Evolutionary conservation across 2,329 filamentous ascomycete genomes (phyloP).

Genomic region (Trichoderma sp.): DNA sequence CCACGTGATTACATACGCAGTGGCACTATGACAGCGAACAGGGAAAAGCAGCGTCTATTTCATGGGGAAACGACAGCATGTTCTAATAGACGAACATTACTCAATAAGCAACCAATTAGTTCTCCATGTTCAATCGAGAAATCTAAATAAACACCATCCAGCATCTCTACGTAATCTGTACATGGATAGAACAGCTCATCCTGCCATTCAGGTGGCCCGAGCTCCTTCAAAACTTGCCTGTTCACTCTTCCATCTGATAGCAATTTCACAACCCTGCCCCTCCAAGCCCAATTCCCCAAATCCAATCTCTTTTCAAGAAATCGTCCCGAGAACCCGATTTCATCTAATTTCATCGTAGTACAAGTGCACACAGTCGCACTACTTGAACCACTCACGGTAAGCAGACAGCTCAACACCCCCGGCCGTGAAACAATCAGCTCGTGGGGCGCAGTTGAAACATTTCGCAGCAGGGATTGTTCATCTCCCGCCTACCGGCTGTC

Average conservation of each 20-base stretch:
- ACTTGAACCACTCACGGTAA: background rate
- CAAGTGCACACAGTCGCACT: background rate
- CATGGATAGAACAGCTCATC: background rate
- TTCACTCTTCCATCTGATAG: background rate
- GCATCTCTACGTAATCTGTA: background rate
- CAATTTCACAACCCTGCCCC: background rate
- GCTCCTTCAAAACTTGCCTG: background rate
- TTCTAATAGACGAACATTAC: background rate
- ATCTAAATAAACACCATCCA: background rate
- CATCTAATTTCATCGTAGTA: background rate
- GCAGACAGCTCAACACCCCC: background rate
- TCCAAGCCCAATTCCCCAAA: background rate
- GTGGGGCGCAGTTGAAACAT: constrained; percentile 17
- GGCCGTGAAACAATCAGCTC: constrained; percentile 10
- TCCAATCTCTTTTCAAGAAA: background rate
- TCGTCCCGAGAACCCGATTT: background rate
- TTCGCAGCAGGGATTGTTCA: constrained; percentile 1
- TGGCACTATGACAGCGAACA: background rate
- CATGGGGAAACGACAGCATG: background rate
- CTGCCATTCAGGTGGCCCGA: background rate
- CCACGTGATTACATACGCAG: background rate
- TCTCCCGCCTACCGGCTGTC: background rate
- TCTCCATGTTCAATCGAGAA: background rate
- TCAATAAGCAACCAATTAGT: background rate
- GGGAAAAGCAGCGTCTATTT: background rate